Conservation (phyloP, 2,329 filamentous ascomycete genomes). For the Phyllosticta citribraziliensis region DNA sequence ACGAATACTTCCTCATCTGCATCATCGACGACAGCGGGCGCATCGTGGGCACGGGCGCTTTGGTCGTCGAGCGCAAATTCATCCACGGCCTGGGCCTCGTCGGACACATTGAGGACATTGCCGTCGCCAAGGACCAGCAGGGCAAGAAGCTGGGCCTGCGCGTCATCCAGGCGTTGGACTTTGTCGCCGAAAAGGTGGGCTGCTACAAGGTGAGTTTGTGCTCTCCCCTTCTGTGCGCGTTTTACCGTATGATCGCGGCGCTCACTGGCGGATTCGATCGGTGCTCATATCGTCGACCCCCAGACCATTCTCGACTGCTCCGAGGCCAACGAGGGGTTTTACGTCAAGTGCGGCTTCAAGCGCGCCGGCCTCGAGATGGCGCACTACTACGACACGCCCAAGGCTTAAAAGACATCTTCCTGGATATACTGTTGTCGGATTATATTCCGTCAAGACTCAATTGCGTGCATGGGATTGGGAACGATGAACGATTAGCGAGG, state of each 20-base stretch:
- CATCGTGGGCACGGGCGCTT: constrained; percentile 81
- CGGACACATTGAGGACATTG: constrained; percentile 96
- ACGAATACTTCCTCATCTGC: constrained; percentile 77
- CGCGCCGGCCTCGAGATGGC: constrained; percentile 92
- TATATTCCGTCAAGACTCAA: not conserved
- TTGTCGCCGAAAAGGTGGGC: constrained; percentile 74
- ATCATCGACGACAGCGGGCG: constrained; percentile 62
- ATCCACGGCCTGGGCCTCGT: constrained; percentile 75
- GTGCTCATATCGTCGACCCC: not conserved
- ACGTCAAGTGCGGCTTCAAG: constrained; percentile 94
- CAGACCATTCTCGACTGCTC: constrained; percentile 92
- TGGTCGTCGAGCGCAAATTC: constrained; percentile 92
- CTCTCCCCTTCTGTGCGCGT: not conserved
- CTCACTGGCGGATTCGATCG: not conserved
- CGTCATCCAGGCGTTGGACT: constrained; percentile 89
- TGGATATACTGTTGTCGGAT: not conserved
- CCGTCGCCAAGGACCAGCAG: constrained; percentile 88
- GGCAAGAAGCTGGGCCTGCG: constrained; percentile 91
- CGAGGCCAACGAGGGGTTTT: constrained; percentile 93
- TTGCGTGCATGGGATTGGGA: not conserved
- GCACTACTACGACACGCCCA: constrained; percentile 58
- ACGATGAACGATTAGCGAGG: not conserved
- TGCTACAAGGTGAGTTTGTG: constrained; percentile 66
- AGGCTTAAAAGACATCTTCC: not conserved
- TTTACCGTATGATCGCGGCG: not conserved